Evolutionary conservation across 2,329 filamentous ascomycete genomes (phyloP).

Genomic region (Amauroascus niger): DNA sequence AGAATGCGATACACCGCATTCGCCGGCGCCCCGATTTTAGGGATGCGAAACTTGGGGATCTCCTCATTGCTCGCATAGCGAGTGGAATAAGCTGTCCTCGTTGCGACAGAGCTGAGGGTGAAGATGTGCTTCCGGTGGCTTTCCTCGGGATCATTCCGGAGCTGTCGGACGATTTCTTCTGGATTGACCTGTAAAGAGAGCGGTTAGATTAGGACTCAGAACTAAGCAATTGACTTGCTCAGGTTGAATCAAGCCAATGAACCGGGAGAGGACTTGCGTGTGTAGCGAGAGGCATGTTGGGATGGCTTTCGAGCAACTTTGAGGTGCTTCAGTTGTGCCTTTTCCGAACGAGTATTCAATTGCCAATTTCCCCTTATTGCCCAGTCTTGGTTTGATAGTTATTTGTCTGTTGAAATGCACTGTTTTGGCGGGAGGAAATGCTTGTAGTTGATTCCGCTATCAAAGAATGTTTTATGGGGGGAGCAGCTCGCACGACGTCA

Average conservation of each 20-base stretch:
- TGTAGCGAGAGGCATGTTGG: background rate
- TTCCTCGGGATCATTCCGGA: conserved; percentile 21
- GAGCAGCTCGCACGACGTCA: too few species aligned
- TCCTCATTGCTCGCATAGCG: conserved; percentile 27
- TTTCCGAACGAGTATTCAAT: too few species aligned
- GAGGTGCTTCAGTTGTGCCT: background rate
- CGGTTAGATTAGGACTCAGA: background rate
- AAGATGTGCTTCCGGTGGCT: conserved; percentile 23
- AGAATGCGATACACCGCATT: conserved; percentile 58
- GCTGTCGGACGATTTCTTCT: conserved; percentile 22
- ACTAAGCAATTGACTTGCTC: background rate
- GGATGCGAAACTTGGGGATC: conserved; percentile 29
- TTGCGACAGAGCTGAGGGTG: conserved; percentile 21
- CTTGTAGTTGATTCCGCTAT: too few species aligned
- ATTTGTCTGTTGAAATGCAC: too few species aligned
- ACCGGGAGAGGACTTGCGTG: conserved; percentile 2
- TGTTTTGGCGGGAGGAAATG: too few species aligned
- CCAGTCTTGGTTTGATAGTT: too few species aligned
- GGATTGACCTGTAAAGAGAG: conserved; percentile 21
- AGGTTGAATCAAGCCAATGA: background rate
- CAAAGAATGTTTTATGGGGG: too few species aligned
- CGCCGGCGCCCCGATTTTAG: conserved; percentile 31
- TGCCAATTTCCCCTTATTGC: too few species aligned
- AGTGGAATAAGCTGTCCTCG: conserved; percentile 27
- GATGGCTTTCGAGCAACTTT: background rate